A percentile compares a stretch with the other conserved stretches of the same genome.
Conservation (phyloP, 2,329 filamentous ascomycete genomes). For the Magnaporthales sp. region DNA sequence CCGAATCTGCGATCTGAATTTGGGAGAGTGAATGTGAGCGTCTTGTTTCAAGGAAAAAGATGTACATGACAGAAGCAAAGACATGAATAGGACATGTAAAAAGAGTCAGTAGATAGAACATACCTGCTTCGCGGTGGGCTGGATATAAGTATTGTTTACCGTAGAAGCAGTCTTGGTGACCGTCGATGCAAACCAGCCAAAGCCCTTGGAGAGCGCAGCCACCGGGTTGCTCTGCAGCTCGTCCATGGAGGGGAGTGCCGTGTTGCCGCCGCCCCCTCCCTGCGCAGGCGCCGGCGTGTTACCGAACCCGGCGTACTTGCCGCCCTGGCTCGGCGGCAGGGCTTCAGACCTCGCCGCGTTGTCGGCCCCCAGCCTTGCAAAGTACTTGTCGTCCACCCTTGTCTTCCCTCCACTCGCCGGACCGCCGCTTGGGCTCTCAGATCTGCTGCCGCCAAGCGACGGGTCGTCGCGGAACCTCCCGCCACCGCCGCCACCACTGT, state of each 20-base stretch:
- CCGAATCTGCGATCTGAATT: conserved; percentile 65
- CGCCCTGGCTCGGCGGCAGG: conserved; percentile 80
- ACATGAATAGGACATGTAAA: neutral
- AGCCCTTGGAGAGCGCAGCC: conserved; percentile 80
- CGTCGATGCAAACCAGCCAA: conserved; percentile 86
- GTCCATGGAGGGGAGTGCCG: conserved; percentile 58
- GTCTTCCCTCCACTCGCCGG: conserved; percentile 34
- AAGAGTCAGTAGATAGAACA: conserved; percentile 12
- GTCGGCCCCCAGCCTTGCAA: conserved; percentile 72
- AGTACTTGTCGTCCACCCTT: conserved; percentile 78
- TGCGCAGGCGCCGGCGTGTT: conserved; percentile 54
- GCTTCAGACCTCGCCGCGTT: conserved; percentile 69
- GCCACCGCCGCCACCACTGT: conserved; percentile 15
- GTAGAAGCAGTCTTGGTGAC: conserved; percentile 87
- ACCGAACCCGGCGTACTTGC: conserved; percentile 88
- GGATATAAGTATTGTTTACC: conserved; percentile 84
- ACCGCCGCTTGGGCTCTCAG: conserved; percentile 24
- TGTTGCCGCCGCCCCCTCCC: conserved; percentile 24
- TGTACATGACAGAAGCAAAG: conserved; percentile 4
- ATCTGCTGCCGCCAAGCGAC: conserved; percentile 22
- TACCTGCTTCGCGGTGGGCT: conserved; percentile 85
- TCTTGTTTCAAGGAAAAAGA: neutral
- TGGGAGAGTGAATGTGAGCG: neutral
- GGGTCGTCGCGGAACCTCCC: conserved; percentile 5
- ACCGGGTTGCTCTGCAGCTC: conserved; percentile 89